Percentiles rank a stretch among this genome's conserved stretches.
Evolutionary conservation across 2,329 filamentous ascomycete genomes (phyloP).

Genomic region (Lecanicillium sp.): DNA sequence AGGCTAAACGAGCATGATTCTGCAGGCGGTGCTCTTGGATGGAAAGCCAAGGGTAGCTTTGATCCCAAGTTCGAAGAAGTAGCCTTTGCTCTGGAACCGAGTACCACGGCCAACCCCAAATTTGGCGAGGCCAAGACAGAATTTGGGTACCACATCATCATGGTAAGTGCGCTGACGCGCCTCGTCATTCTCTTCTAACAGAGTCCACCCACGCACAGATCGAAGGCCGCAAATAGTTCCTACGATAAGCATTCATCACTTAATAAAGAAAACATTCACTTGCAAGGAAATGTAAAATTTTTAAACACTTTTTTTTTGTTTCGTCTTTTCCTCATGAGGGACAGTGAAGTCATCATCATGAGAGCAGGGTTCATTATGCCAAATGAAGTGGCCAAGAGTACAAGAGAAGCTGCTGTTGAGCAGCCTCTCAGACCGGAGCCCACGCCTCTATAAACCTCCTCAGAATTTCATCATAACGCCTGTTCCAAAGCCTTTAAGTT

Average conservation of each 20-base stretch:
- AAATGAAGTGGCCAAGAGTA: constrained; percentile 42
- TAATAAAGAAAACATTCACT: constrained; percentile 9
- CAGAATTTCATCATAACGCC: constrained; percentile 22
- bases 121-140: constrained; percentile 66
- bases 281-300: constrained; percentile 16
- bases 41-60: constrained; percentile 63
- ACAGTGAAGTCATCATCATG: constrained; percentile 26
- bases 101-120: constrained; percentile 58
- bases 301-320: constrained; percentile 27
- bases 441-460: constrained; percentile 35
- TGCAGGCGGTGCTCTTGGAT: constrained; percentile 63
- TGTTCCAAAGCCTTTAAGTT: constrained; percentile 21
- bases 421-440: constrained; percentile 27
- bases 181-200: no score
- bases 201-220: no score
- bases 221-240: constrained; percentile 34
- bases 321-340: constrained; percentile 36
- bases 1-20: neutral
- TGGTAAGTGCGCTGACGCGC: constrained; percentile 44
- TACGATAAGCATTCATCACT: neutral
- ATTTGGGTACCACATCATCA: constrained; percentile 75
- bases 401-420: constrained; percentile 33
- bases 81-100: constrained; percentile 62
- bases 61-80: constrained; percentile 66
- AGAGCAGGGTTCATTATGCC: constrained; percentile 38